Conservation (phyloP, 495 filamentous ascomycete species). For the Daldinia vernicosa region DNA sequence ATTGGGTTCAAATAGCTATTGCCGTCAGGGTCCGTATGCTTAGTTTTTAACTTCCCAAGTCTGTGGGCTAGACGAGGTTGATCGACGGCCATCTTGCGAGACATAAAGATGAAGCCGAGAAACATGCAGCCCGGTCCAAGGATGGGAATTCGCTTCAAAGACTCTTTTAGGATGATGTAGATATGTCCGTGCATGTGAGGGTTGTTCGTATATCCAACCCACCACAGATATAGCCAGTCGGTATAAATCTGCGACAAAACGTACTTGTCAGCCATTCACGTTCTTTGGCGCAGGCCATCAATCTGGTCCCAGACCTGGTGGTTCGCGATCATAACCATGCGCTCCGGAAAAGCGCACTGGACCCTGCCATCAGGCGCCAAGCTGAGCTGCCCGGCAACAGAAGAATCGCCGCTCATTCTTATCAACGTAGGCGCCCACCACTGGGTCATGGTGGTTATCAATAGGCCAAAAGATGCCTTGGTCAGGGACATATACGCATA, state of each 20-base stretch:
- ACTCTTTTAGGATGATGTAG: constrained; percentile 87
- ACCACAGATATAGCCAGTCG: constrained; percentile 91
- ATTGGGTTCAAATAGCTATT: constrained; percentile 71
- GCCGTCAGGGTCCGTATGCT: constrained; percentile 62
- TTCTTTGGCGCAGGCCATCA: constrained; percentile 1
- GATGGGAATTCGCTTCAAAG: constrained; percentile 77
- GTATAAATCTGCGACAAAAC: constrained; percentile 71
- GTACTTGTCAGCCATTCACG: constrained; percentile 20
- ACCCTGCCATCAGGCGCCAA: constrained; percentile 71
- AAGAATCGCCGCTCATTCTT: constrained; percentile 78
- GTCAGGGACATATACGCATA: constrained; percentile 81
- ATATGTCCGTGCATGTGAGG: constrained; percentile 80
- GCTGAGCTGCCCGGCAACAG: constrained; percentile 72
- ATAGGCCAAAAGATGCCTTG: constrained; percentile 77
- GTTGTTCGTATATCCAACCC: constrained; percentile 76
- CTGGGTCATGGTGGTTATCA: constrained; percentile 78
- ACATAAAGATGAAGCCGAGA: constrained; percentile 85
- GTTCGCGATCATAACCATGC: constrained; percentile 83
- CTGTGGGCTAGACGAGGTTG: constrained; percentile 73
- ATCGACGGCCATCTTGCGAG: constrained; percentile 82
- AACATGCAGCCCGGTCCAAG: constrained; percentile 84
- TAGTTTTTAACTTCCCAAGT: constrained; percentile 70
- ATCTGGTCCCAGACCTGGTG: constrained; percentile 67
- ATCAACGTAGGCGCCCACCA: constrained; percentile 83
- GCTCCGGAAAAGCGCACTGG: constrained; percentile 77